phyloP scores from a whole-genome alignment of 176 grass and related monocot species.

The Phoenix dactylifera region DNA sequence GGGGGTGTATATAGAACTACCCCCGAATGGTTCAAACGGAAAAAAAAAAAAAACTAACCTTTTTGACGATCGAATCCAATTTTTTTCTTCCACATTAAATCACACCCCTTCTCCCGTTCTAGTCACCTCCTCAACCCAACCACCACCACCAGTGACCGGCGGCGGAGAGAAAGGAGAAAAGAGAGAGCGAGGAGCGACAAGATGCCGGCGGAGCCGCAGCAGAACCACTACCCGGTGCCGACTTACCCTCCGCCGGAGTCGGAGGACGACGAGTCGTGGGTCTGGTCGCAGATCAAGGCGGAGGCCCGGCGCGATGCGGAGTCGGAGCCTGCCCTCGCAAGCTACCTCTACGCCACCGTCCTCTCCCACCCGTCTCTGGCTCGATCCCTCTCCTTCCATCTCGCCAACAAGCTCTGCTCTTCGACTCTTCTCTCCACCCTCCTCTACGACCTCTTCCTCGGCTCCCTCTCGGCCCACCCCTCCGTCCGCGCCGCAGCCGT shows the following conservation, averaged over 20 bases:
- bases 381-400: constrained; percentile 77
- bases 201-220: constrained; percentile 10
- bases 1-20: too few species aligned
- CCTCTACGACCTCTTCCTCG: constrained; percentile 84
- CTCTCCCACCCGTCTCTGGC: constrained; percentile 70
- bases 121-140: too few species aligned
- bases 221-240: constrained; percentile 25
- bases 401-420: constrained; percentile 95
- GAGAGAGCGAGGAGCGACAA: not conserved
- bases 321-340: constrained; percentile 73
- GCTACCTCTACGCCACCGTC: constrained; percentile 90
- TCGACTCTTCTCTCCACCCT: constrained; percentile 82
- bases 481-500: constrained; percentile 39
- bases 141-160: too few species aligned
- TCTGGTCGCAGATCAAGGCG: constrained; percentile 90
- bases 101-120: too few species aligned
- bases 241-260: constrained; percentile 65
- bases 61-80: too few species aligned
- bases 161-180: too few species aligned
- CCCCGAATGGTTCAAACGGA: too few species aligned
- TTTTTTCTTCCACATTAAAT: too few species aligned
- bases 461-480: constrained; percentile 47
- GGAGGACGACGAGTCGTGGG: constrained; percentile 55
- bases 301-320: constrained; percentile 73
- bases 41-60: too few species aligned